Percentiles rank a stretch among this genome's conserved stretches.
These are phyloP conservation scores for Trichophyton rubrum DNA, from an alignment of 2,329 filamentous ascomycete genomes.

Conservation along the genomic window DNA sequence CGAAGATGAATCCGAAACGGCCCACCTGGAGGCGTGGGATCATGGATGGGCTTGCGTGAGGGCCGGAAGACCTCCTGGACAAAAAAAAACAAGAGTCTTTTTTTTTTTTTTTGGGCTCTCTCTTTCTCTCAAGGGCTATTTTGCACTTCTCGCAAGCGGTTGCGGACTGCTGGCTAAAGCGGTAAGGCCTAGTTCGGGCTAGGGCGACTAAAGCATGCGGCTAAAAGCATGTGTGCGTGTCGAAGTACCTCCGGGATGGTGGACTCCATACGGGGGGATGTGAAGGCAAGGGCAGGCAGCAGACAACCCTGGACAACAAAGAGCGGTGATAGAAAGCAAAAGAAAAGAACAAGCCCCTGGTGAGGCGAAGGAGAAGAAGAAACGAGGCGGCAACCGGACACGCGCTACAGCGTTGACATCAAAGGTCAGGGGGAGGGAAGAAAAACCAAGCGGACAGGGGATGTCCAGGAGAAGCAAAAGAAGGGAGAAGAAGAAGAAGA, in stretches of 20 bases:
- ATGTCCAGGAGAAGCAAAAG: no score
- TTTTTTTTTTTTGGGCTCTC: neutral
- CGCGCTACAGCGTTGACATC: neutral
- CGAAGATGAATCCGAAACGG: conserved; percentile 1
- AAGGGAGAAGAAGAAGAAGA: neutral
- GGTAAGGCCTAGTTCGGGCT: conserved; percentile 1
- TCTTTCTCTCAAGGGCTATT: neutral
- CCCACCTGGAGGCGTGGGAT: neutral
- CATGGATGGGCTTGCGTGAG: neutral
- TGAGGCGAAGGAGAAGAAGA: neutral
- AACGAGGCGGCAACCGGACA: neutral
- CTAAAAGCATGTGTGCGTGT: conserved; percentile 3
- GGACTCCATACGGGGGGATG: neutral
- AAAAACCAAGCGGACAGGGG: no score
- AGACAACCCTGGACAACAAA: neutral
- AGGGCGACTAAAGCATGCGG: conserved; percentile 3
- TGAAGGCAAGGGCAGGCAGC: neutral
- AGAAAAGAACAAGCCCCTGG: neutral
- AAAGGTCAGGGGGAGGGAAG: no score
- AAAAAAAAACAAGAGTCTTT: neutral
- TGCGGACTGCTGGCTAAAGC: neutral
- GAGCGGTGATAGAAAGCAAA: neutral
- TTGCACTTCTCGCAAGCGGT: neutral
- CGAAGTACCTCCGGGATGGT: neutral
- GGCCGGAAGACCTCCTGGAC: neutral